phyloP scores from a whole-genome alignment of 768 basidiomycete genomes.

The Chalciporus piperatus region DNA sequence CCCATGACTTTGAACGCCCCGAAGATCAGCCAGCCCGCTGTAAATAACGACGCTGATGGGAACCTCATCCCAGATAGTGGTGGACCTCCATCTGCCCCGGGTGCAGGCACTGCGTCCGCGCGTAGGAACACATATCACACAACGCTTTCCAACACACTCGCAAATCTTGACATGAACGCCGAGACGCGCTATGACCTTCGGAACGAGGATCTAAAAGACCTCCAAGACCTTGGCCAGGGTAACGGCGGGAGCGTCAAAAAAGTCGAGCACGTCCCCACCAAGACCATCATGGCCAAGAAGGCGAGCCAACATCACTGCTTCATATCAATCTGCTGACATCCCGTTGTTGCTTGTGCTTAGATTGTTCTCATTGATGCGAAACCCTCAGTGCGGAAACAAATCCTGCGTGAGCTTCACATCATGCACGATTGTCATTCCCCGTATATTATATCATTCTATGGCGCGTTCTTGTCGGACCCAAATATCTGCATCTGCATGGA shows the following conservation, averaged over 20 bases:
- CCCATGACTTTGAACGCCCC: constrained; percentile 81
- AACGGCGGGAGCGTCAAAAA: constrained; percentile 98
- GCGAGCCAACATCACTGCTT: constrained; percentile 41
- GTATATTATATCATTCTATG: constrained; percentile 96
- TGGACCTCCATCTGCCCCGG: constrained; percentile 51
- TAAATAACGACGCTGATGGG: constrained; percentile 33
- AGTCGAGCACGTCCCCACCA: constrained; percentile 89
- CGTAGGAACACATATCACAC: constrained; percentile 74
- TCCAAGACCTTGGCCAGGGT: constrained; percentile 90
- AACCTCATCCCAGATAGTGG: constrained; percentile 48
- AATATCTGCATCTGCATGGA: constrained; percentile 99
- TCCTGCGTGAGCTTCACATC: constrained; percentile 95
- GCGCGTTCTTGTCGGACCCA: constrained; percentile 94
- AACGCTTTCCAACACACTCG: constrained; percentile 78
- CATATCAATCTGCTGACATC: not conserved
- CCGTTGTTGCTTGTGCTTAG: constrained; percentile 37
- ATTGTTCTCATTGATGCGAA: constrained; percentile 97
- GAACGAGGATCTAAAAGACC: constrained; percentile 86
- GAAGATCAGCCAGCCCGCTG: constrained; percentile 46
- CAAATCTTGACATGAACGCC: constrained; percentile 80
- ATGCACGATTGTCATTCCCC: constrained; percentile 96
- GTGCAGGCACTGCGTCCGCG: constrained; percentile 49
- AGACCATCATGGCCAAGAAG: constrained; percentile 97
- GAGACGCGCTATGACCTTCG: constrained; percentile 83
- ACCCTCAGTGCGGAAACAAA: constrained; percentile 94